Percentiles rank a stretch among this genome's conserved stretches.
Conservation (phyloP, 305 asterid species). For the Rubia balearica region DNA sequence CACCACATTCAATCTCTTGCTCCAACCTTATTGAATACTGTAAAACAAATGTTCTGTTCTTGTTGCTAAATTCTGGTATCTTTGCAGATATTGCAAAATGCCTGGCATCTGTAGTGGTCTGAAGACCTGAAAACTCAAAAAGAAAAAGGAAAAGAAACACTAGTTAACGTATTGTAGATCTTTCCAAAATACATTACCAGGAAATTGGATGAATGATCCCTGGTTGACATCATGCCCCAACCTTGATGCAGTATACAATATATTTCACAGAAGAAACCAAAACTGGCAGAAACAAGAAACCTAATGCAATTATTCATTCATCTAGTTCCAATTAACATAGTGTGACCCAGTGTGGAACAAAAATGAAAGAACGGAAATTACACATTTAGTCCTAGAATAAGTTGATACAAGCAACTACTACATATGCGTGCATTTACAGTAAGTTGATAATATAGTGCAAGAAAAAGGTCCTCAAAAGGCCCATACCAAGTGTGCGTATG, state of each 20-base stretch:
- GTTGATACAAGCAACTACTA: neutral
- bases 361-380: no score
- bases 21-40: conserved; percentile 81
- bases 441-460: neutral
- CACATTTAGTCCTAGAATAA: no score
- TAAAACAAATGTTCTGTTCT: conserved; percentile 70
- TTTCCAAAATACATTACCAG: neutral
- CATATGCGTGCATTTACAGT: neutral
- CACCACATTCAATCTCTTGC: conserved; percentile 96
- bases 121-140: conserved; percentile 72
- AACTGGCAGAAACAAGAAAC: neutral
- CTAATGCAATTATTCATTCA: neutral
- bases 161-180: neutral
- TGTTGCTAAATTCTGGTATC: conserved; percentile 82
- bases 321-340: neutral
- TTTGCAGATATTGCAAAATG: conserved; percentile 89
- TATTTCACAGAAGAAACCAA: neutral
- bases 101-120: conserved; percentile 51
- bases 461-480: neutral
- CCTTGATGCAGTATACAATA: neutral
- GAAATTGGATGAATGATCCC: neutral
- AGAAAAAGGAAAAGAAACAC: neutral
- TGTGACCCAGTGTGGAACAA: no score
- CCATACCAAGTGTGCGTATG: neutral
- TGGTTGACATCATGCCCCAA: neutral